These are phyloP conservation scores for Candida endomychidarum DNA, from an alignment of 805 yeast genomes.

Conservation along the genomic window DNA sequence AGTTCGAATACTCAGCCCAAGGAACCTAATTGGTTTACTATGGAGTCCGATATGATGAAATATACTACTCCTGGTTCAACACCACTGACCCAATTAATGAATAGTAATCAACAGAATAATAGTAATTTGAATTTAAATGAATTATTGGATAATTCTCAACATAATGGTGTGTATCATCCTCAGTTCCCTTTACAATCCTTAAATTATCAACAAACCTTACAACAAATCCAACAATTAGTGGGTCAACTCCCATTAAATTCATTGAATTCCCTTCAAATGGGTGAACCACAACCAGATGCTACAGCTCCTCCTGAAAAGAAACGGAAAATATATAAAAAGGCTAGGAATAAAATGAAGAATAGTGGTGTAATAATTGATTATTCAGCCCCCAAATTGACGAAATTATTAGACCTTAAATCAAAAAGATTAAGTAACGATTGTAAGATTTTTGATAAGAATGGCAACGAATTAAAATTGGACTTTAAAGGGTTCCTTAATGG, in stretches of 20 bases:
- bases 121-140: background rate
- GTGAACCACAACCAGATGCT: background rate
- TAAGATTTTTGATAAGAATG: constrained; percentile 30
- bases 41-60: constrained; percentile 5
- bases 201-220: constrained; percentile 6
- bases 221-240: constrained; percentile 8
- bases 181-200: constrained; percentile 1
- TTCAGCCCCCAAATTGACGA: constrained; percentile 24
- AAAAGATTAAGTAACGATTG: constrained; percentile 18
- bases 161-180: background rate
- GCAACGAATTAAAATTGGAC: constrained; percentile 24
- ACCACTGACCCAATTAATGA: background rate
- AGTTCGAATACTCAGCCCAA: constrained; percentile 8
- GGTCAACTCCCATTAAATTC: constrained; percentile 4
- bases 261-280: background rate
- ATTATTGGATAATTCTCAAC: constrained; percentile 1
- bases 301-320: constrained; percentile 1
- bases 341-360: constrained; percentile 1
- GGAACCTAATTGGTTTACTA: constrained; percentile 4
- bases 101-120: background rate
- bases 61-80: constrained; percentile 1
- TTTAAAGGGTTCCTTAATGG: constrained; percentile 44
- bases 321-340: constrained; percentile 10
- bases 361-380: constrained; percentile 24
- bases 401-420: constrained; percentile 29